Evolutionary conservation across 352 stramenopile species (phyloP), one percentile per base, ranked within the genome.

Genomic region (Phytopythium cucurbitacearum): DNA sequence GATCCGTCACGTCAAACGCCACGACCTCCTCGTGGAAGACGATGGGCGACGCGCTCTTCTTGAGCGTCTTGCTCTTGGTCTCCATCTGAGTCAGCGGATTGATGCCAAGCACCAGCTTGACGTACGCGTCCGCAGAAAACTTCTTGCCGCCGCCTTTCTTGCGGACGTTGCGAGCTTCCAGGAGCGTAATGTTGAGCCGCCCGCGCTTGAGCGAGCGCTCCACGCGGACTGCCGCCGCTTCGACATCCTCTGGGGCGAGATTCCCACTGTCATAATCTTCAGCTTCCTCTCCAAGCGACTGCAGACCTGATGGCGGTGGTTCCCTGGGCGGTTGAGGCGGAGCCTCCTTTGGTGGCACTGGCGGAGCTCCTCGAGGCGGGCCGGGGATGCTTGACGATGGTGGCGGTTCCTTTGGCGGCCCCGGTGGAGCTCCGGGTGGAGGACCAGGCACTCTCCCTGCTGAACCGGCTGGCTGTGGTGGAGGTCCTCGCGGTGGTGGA

Each of bases 1-100:
- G 86, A n/a, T 96, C 71, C 0, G 80, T 74, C 39, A 97, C 59
- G 46, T 97, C 87, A 39, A 95, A 94, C 4, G 61, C 46, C 4
- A 97, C 65, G 28, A 85, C 57, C 44, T 95, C 89, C 54, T 95
- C 80, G 16, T 93, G 80, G 71, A 97, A 97, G 36, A 90, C 79
- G 5, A 92, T 70, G 12, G 86, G 76, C 7, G 69, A 76, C 3
- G 68, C 64, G 49, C 80, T 87, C 54, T 93, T 93, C 57, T 95
- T 95, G 15, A 90, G 79, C 15, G 82, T 90, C 57, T 76, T 85
- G 59, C 69, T 94, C 64, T 95, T 94, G 49, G 64, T 62, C 36
- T 94, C 79, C 48, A 82, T 65, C 3, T 82, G 67, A 5, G 71
- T 62, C 46, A 95, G 73, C 9, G 87, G 75, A 41, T 91, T 82